Evolutionary conservation across 2,329 filamentous ascomycete genomes (phyloP).

Genomic region (Pyrenochaeta sp.): DNA sequence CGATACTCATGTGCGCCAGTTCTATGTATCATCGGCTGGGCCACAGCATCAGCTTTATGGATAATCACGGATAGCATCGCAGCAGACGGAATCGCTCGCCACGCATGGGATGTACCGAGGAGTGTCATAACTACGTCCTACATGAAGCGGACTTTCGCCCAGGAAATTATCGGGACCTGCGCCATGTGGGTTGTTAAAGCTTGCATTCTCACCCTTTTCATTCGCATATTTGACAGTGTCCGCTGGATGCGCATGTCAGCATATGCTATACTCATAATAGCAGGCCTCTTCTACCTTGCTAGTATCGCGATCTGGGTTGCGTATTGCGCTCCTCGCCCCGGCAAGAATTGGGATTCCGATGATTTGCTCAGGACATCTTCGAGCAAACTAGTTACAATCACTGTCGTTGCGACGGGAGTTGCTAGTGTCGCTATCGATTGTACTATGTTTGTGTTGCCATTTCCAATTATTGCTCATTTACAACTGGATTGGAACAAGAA

Average conservation of each 20-base stretch:
- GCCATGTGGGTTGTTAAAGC: constrained; percentile 12
- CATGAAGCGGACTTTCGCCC: background rate
- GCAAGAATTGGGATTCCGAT: constrained; percentile 3
- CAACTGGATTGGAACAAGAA: constrained; percentile 1
- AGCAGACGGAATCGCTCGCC: background rate
- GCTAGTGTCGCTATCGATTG: constrained; percentile 2
- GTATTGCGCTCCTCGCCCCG: constrained; percentile 1
- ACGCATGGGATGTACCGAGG: constrained; percentile 10
- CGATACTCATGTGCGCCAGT: background rate
- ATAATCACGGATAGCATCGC: background rate
- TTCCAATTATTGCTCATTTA: constrained; percentile 7
- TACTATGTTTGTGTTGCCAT: constrained; percentile 6
- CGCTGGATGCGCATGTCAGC: constrained; percentile 6
- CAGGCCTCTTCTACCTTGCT: constrained; percentile 3
- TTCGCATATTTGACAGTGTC: constrained; percentile 13
- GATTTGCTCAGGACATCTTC: background rate
- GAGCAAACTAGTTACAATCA: background rate
- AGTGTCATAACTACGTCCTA: background rate
- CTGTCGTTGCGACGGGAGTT: background rate
- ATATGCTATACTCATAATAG: constrained; percentile 1
- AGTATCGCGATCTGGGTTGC: constrained; percentile 1
- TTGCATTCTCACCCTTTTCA: constrained; percentile 10
- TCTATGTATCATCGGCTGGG: constrained; percentile 8
- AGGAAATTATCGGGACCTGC: background rate
- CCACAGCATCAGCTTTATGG: constrained; percentile 2